phyloP scores from a whole-genome alignment of 345 rosid species.

The Populus davidiana region DNA sequence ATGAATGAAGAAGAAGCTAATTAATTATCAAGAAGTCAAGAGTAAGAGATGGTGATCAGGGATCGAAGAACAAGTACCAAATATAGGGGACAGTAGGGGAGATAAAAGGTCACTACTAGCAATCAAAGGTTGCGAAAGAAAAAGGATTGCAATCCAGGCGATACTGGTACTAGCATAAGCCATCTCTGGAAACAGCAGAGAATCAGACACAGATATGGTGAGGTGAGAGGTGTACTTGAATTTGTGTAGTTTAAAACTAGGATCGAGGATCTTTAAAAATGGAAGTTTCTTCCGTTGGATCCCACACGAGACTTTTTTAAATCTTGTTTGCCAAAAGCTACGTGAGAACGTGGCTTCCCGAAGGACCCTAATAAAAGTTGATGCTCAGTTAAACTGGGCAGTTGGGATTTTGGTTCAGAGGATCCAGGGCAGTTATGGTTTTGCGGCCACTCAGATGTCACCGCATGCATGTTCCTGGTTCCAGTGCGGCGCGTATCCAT shows the following conservation, averaged over 20 bases:
- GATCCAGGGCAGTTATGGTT: background rate
- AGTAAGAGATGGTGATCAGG: background rate
- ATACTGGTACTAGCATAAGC: constrained; percentile 4
- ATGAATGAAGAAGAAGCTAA: background rate
- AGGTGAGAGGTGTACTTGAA: background rate
- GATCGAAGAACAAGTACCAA: constrained; percentile 20
- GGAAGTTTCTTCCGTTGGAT: background rate
- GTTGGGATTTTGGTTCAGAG: background rate
- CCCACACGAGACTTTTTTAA: background rate
- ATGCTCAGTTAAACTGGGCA: background rate
- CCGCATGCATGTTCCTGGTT: background rate
- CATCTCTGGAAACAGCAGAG: constrained; percentile 12
- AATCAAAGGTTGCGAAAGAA: constrained; percentile 19
- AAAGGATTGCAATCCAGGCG: constrained; percentile 12
- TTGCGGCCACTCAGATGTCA: background rate
- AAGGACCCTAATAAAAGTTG: background rate
- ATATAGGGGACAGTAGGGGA: constrained; percentile 22
- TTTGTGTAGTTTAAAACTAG: background rate
- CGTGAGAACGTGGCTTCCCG: background rate
- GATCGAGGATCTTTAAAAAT: background rate
- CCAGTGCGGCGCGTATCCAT: background rate
- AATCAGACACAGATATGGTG: background rate
- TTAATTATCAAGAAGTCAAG: background rate
- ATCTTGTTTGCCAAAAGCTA: background rate
- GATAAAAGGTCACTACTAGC: constrained; percentile 19